A percentile compares a stretch with the other conserved stretches of the same genome.
These are phyloP conservation scores for Pigoraptor vietnamica DNA, from an alignment of 78 protist species.

Conservation along the genomic window DNA sequence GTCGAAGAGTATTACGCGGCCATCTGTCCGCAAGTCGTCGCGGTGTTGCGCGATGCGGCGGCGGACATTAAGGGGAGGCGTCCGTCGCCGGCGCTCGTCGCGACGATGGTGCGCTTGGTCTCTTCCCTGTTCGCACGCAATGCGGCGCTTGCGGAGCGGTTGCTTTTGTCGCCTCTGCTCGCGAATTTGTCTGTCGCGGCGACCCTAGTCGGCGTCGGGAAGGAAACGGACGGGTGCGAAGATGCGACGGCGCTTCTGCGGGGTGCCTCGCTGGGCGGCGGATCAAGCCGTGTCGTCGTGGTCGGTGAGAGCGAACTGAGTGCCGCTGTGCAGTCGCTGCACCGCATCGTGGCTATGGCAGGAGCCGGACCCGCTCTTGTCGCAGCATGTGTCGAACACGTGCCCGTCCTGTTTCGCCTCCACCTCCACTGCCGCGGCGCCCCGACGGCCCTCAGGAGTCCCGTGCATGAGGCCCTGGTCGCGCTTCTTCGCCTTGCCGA, in stretches of 20 bases:
- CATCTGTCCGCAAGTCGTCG: not conserved
- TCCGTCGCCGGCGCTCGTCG: not conserved
- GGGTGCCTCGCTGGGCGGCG: too few relatives aligned
- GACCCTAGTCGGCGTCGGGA: too few relatives aligned
- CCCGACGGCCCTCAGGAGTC: not conserved
- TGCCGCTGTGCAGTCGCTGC: not conserved
- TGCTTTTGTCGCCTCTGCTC: too few relatives aligned
- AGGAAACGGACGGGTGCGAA: too few relatives aligned
- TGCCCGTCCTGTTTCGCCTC: not conserved
- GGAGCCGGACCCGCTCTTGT: not conserved
- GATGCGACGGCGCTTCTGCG: too few relatives aligned
- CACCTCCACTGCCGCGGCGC: not conserved
- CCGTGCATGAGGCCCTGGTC: not conserved
- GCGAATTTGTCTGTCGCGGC: too few relatives aligned
- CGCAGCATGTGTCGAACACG: not conserved
- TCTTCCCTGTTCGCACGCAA: not conserved
- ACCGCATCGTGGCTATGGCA: not conserved
- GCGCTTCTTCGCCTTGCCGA: not conserved
- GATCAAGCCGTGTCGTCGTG: not conserved
- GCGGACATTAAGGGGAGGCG: too few relatives aligned
- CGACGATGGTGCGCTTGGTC: not conserved
- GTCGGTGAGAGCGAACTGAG: not conserved
- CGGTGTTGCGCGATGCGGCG: not conserved
- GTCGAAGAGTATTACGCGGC: not conserved
- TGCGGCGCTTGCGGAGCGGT: not conserved